Base-by-base conservation (phyloP, 306 rosid genomes). In the Vigna unguiculata region DNA sequence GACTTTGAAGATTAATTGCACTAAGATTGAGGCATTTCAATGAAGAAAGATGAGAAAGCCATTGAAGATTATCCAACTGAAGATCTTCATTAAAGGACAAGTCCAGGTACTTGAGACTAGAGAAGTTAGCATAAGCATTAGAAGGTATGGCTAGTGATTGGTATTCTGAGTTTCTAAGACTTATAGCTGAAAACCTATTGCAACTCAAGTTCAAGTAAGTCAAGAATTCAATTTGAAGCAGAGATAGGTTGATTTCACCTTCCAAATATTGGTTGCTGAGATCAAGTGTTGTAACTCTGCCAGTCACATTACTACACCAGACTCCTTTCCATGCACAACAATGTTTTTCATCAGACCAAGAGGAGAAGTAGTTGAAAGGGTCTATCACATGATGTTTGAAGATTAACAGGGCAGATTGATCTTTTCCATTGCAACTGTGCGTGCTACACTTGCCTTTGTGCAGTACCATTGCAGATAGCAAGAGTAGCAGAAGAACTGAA, bases 151-250 rank as follows among this genome's bases (percentile, higher is more conserved):
- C 3, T 28, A 28, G 32, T 0, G 21, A 71, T 47, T 2, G 10
- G 47, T 22, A 1, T 36, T 2, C 1, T n/a, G 5, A 14, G 2
- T 48, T 48, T 48, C 19, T 17, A 48, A 48, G 20, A 59, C 66
- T 15, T 40, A 73, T 1, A 22, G 13, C 25, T 41, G 38, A n/a
- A 58, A 73, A 73, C 4, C 5, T 9, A 10, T 73, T 58, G 28
- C 2, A 9, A 54, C 58, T 73, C 78, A 73, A 10, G 58, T 73
- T 68, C 69, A 57, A 43, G 5, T 57, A 20, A 20, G 30, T 54
- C 32, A 54, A 21, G n/a, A 73, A 73, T 58, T 73, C 17, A 41
- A 73, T 34, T 73, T 73, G 25, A 46, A 73, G 32, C 20, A 58
- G 12, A 14, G 45, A 58, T 22, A 58, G 55, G 3, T 58, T 60